Evolutionary conservation across 2,329 filamentous ascomycete species (phyloP).

Genomic region (Pseudogymnoascus sp.): DNA sequence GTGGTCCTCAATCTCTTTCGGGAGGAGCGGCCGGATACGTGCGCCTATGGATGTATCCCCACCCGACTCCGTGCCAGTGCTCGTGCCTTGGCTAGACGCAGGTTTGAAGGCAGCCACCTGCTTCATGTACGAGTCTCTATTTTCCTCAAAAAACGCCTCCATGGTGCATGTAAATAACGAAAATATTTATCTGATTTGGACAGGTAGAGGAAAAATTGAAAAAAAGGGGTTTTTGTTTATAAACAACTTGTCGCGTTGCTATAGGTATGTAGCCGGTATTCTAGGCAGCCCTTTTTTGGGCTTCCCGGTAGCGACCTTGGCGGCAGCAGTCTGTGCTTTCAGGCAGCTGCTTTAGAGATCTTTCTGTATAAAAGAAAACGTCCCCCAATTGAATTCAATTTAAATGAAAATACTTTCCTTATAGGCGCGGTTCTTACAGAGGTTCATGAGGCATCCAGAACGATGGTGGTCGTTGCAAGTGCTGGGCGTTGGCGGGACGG

Average conservation of each 20-base stretch:
- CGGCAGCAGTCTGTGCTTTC: not conserved
- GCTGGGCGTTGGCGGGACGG: not conserved
- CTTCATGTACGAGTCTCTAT: not conserved
- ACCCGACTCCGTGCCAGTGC: not conserved
- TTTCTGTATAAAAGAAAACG: not conserved
- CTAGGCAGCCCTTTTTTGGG: not conserved
- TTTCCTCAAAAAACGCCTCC: not conserved
- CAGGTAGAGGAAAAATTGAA: not conserved
- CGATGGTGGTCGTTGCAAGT: not conserved
- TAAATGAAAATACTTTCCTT: not conserved
- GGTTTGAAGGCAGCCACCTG: conserved; percentile 3
- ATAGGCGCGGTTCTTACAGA: no score
- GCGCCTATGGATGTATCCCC: conserved; percentile 3
- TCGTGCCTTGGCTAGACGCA: not conserved
- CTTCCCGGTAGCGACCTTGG: not conserved
- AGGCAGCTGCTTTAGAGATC: not conserved
- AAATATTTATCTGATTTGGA: not conserved
- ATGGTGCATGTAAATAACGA: not conserved
- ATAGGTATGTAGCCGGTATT: not conserved
- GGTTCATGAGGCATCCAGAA: not conserved
- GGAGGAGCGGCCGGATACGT: conserved; percentile 8
- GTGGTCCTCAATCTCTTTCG: not conserved
- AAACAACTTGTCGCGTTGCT: not conserved
- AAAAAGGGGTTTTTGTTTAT: not conserved
- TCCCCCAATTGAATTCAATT: not conserved